phyloP scores from a whole-genome alignment of 192 early-diverging fungal species.

The Backusella luteola region DNA sequence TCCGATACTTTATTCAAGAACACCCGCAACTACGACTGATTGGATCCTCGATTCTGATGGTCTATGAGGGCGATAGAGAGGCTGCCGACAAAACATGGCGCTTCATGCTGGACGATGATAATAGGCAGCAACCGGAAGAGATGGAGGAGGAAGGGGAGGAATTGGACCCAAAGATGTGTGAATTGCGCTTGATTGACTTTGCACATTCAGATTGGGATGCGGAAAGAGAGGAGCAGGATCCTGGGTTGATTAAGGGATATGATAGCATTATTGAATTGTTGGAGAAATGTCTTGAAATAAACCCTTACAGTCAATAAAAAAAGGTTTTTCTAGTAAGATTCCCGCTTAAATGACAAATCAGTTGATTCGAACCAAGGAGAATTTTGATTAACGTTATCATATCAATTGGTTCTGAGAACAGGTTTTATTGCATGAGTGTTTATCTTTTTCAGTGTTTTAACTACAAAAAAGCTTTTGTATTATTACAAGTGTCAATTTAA shows the following conservation, averaged over 20 bases:
- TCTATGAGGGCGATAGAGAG: constrained; percentile 72
- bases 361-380: too few relatives aligned
- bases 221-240: constrained; percentile 63
- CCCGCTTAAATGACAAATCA: too few relatives aligned
- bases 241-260: constrained; percentile 65
- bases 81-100: constrained; percentile 49
- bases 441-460: too few relatives aligned
- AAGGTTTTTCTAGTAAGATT: too few relatives aligned
- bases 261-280: constrained; percentile 57
- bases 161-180: constrained; percentile 46
- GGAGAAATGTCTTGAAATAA: constrained; percentile 35
- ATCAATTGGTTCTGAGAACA: too few relatives aligned
- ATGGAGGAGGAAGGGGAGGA: constrained; percentile 30
- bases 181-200: constrained; percentile 87
- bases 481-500: too few relatives aligned
- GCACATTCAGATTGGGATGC: constrained; percentile 73
- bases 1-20: constrained; percentile 49
- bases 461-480: too few relatives aligned
- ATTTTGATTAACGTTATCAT: too few relatives aligned
- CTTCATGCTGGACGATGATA: constrained; percentile 28
- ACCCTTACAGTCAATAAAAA: background rate
- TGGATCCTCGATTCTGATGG: constrained; percentile 71
- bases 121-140: constrained; percentile 24
- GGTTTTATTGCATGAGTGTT: too few relatives aligned
- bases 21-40: constrained; percentile 61